Evolutionary conservation across 345 rosid species (phyloP).

Genomic region (Dovyalis caffra): DNA sequence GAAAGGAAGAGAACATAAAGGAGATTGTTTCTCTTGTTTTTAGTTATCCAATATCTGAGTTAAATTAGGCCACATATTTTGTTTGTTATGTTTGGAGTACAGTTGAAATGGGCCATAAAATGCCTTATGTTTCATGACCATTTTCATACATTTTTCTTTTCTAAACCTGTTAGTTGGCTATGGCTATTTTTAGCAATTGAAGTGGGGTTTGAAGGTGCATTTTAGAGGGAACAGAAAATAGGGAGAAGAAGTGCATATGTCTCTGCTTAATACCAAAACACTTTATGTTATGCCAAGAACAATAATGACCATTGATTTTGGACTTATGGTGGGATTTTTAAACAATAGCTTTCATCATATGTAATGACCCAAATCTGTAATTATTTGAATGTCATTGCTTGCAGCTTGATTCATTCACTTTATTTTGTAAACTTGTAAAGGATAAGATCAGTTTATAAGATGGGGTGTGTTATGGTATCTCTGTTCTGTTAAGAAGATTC

Average conservation of each 20-base stretch:
- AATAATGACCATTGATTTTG: background rate
- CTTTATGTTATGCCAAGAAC: background rate
- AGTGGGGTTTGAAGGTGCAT: slow-evolving; percentile 3
- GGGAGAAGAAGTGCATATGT: background rate
- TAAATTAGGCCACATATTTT: background rate
- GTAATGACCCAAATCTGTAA: background rate
- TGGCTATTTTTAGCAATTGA: slow-evolving; percentile 10
- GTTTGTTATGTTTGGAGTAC: background rate
- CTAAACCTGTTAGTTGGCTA: background rate
- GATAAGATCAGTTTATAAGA: background rate
- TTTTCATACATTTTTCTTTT: background rate
- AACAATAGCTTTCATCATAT: background rate
- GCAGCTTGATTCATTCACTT: background rate
- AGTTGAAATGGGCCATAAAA: background rate
- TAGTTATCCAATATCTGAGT: background rate
- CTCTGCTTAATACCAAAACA: background rate
- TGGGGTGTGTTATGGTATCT: background rate
- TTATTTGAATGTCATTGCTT: background rate
- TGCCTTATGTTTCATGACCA: background rate
- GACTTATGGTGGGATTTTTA: background rate
- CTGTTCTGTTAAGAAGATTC: background rate
- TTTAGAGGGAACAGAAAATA: background rate
- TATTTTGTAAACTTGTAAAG: background rate
- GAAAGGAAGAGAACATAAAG: background rate
- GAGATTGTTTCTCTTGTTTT: background rate